Conservation (phyloP, 129 eudicot species). For the Saposhnikovia divaricata region DNA sequence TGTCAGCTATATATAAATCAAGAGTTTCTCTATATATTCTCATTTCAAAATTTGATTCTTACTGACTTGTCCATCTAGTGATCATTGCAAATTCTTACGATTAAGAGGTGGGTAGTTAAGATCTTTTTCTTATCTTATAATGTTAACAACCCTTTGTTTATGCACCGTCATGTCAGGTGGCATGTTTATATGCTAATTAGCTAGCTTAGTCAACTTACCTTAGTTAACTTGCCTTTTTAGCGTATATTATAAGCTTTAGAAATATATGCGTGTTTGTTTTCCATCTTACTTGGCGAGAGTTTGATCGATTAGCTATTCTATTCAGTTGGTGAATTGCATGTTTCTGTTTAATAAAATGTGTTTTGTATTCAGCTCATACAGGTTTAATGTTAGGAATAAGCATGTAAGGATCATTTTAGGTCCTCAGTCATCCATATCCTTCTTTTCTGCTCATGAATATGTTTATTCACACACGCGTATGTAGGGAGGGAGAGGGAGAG, state of each 20-base stretch:
- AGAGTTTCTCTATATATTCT: background rate
- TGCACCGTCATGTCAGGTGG: background rate
- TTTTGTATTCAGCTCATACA: background rate
- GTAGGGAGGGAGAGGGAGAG: background rate
- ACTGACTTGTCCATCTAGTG: too few relatives aligned
- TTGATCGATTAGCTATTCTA: background rate
- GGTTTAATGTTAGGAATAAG: background rate
- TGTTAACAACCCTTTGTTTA: too few relatives aligned
- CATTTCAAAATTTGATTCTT: background rate
- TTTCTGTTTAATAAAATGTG: background rate
- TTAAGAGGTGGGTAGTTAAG: too few relatives aligned
- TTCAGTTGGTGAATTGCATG: background rate
- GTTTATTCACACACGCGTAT: too few relatives aligned
- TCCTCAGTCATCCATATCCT: background rate
- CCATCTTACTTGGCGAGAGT: background rate
- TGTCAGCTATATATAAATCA: background rate
- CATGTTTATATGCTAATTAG: background rate
- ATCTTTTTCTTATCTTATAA: too few relatives aligned
- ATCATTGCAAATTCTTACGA: too few relatives aligned
- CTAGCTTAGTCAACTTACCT: background rate
- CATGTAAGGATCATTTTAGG: background rate
- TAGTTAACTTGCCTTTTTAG: background rate
- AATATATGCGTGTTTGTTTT: background rate
- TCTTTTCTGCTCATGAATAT: too few relatives aligned
- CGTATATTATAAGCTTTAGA: background rate